These are phyloP conservation scores for Colletotrichum euphorbiae DNA, from an alignment of 2,329 filamentous ascomycete genomes.

Conservation along the genomic window DNA sequence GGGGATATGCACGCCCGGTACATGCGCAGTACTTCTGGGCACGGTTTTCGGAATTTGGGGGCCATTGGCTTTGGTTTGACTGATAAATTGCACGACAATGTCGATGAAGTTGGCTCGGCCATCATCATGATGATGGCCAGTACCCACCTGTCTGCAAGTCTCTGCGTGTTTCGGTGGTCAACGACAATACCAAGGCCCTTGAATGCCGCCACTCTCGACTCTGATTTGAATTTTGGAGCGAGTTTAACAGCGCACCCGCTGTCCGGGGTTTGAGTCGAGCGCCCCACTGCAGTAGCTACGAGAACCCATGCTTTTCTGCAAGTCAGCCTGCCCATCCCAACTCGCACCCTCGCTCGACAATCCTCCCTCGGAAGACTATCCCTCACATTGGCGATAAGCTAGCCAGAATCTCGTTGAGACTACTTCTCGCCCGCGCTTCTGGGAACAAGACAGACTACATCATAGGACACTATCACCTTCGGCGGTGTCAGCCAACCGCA, in stretches of 20 bases:
- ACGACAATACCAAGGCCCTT: too few relatives aligned
- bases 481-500: too few relatives aligned
- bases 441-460: too few relatives aligned
- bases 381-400: not conserved
- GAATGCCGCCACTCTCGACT: too few relatives aligned
- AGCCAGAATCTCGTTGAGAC: not conserved
- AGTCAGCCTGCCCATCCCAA: constrained; percentile 1
- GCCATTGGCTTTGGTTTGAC: too few relatives aligned
- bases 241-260: not conserved
- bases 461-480: too few relatives aligned
- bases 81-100: not conserved
- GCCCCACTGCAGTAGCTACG: not conserved
- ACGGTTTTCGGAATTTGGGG: too few relatives aligned
- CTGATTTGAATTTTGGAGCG: constrained; percentile 1
- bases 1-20: not conserved
- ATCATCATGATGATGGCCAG: too few relatives aligned
- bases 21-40: not conserved
- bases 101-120: too few relatives aligned
- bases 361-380: not conserved
- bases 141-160: too few relatives aligned
- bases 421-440: too few relatives aligned
- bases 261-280: not conserved
- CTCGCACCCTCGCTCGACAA: not conserved
- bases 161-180: too few relatives aligned
- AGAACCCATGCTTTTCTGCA: not conserved